Evolutionary conservation across 2,329 filamentous ascomycete species (phyloP).

Genomic region (Pyricularia pennisetigena): DNA sequence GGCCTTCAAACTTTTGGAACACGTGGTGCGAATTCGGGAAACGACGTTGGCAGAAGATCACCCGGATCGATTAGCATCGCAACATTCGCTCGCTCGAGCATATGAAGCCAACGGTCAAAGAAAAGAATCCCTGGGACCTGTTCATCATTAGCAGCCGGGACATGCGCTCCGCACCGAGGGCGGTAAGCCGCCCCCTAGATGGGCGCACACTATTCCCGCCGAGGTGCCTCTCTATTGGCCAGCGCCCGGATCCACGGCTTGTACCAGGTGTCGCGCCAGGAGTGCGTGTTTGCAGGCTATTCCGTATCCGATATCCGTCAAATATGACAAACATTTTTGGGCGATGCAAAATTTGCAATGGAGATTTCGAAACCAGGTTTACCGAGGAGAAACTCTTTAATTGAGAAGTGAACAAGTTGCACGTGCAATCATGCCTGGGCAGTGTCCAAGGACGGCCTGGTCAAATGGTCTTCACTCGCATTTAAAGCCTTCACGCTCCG

Average conservation of each 20-base stretch:
- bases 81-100: background rate
- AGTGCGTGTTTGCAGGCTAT: too few species aligned
- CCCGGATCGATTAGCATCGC: background rate
- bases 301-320: too few species aligned
- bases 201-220: too few species aligned
- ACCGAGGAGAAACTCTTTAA: background rate
- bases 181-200: too few species aligned
- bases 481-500: background rate
- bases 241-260: too few species aligned
- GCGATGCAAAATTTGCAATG: too few species aligned
- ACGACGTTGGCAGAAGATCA: background rate
- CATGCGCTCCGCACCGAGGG: too few species aligned
- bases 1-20: background rate
- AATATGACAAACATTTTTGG: too few species aligned
- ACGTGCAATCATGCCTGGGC: background rate
- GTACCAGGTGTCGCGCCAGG: too few species aligned
- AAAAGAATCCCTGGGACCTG: slow-evolving; percentile 14
- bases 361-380: too few species aligned
- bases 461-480: background rate
- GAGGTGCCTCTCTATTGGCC: too few species aligned
- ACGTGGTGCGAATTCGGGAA: background rate
- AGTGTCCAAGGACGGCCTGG: background rate
- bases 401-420: background rate
- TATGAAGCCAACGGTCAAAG: slow-evolving; percentile 36
- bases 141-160: too few species aligned